Base-by-base conservation (phyloP, 2,329 filamentous ascomycete species). In the Colletotrichum musicola region DNA sequence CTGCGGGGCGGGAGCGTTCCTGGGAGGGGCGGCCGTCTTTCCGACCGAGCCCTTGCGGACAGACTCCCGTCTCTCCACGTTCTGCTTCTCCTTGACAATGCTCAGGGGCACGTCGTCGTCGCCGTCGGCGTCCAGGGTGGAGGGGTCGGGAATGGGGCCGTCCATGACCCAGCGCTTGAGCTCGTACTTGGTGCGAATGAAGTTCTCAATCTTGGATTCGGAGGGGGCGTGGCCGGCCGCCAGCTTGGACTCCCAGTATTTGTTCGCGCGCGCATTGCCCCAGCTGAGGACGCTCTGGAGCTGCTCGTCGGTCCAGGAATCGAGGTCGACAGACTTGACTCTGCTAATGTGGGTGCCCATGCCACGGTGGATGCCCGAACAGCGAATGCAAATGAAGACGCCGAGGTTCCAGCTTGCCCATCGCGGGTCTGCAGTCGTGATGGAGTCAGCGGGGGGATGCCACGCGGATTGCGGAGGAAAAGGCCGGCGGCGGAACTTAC, bases 141-240 rank as follows among this genome's bases (percentile, higher is more conserved):
- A 87, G n/a, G 97, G 96, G 78, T 98, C 94, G 5, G 97, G 97
- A 77, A 97, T 95, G 5, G 90, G 90, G 1, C 96, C 96, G 70
- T 99, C 96, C 95, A 98, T 98, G n/a, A 94, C 92, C 96, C 96
- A 99, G 83, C 97, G 88, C 88, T 97, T 98, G 62, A 96, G 92
- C 80, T 99, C 96, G 81, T 99, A 99, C 82, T 99, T 99, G 64
- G 97, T 99, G 73, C 96, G 91, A 75, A 99, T 98, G 77, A 99
- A 99, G 85, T 98, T 99, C 87, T 99, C 96, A 75, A 99, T 98
- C 87, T 99, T 99, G 73, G 93, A 89, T 84, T 99, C 97, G 22
- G 95, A 97, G 1, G 96, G 96, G 54, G 95, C 90, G 81, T 99
- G 96, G 68, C 95, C 95, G 14, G 92, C 83, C 2, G 95, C 94